Conservation (phyloP, 192 early-diverging fungal species). For the Rhizophagus clarus region DNA sequence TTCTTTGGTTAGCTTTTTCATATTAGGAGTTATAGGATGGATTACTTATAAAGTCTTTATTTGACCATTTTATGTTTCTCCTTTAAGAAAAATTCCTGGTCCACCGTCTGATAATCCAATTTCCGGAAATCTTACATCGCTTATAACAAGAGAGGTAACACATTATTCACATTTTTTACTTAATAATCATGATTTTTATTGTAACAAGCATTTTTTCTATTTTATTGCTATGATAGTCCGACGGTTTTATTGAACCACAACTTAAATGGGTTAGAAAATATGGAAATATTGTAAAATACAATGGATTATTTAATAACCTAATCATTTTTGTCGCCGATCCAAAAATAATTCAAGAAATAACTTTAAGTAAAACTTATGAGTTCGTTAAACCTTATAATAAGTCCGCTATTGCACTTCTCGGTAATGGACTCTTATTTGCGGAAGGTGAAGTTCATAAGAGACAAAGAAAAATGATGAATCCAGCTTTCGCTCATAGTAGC, state of each 20-base stretch:
- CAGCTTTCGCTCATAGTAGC: constrained; percentile 47
- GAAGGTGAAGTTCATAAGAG: constrained; percentile 53
- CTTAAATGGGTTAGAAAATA: constrained; percentile 49
- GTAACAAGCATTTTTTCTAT: no score
- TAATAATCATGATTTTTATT: no score
- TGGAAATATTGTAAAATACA: constrained; percentile 51
- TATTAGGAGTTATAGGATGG: background rate
- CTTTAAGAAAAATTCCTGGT: background rate
- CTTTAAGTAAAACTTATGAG: constrained; percentile 47
- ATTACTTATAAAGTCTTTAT: no score
- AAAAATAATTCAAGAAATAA: constrained; percentile 46
- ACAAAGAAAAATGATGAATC: constrained; percentile 62
- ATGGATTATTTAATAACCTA: constrained; percentile 44
- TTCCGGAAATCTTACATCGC: no score
- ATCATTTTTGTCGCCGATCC: constrained; percentile 51
- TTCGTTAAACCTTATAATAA: constrained; percentile 42
- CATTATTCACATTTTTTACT: no score
- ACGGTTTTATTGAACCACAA: no score
- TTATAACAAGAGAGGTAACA: no score
- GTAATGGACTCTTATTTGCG: constrained; percentile 50
- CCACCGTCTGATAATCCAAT: background rate
- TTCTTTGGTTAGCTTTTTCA: no score
- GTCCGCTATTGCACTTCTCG: constrained; percentile 41
- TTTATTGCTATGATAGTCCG: no score
- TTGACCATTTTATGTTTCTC: no score